Conservation (phyloP, 306 rosid genomes). For the Pyrus communis region DNA sequence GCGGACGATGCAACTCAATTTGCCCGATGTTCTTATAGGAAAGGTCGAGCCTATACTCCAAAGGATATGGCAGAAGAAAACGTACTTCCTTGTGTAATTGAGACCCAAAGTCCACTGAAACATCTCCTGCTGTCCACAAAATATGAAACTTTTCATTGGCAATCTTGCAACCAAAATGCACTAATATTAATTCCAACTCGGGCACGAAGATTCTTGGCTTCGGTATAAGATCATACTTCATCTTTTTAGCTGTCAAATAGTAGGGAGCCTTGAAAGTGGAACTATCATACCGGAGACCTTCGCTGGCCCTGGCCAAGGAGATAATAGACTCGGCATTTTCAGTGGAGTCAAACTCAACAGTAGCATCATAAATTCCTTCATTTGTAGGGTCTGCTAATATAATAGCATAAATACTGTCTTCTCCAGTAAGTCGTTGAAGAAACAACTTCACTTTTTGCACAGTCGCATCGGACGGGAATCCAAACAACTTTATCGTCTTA, state of each 20-base stretch:
- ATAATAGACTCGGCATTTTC: slow-evolving; percentile 24
- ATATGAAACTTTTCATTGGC: slow-evolving; percentile 30
- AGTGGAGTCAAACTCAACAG: slow-evolving; percentile 43
- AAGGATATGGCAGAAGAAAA: slow-evolving; percentile 14
- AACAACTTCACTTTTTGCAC: slow-evolving; percentile 9
- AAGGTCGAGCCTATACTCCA: slow-evolving; percentile 50
- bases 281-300: slow-evolving; percentile 7
- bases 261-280: background rate
- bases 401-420: slow-evolving; percentile 40
- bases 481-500: slow-evolving; percentile 55
- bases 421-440: slow-evolving; percentile 28
- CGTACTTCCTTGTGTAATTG: slow-evolving; percentile 27
- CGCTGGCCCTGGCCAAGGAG: slow-evolving; percentile 12
- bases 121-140: slow-evolving; percentile 32
- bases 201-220: slow-evolving; percentile 35
- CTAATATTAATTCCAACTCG: slow-evolving; percentile 23
- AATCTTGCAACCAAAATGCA: slow-evolving; percentile 63
- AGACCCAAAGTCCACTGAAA: slow-evolving; percentile 37
- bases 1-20: slow-evolving; percentile 44
- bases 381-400: slow-evolving; percentile 36
- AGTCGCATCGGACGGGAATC: slow-evolving; percentile 39
- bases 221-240: slow-evolving; percentile 41
- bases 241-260: slow-evolving; percentile 30
- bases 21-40: slow-evolving; percentile 63
- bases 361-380: slow-evolving; percentile 36